phyloP scores from a whole-genome alignment of 2,329 filamentous ascomycete genomes.

The Talaromyces sp. region DNA sequence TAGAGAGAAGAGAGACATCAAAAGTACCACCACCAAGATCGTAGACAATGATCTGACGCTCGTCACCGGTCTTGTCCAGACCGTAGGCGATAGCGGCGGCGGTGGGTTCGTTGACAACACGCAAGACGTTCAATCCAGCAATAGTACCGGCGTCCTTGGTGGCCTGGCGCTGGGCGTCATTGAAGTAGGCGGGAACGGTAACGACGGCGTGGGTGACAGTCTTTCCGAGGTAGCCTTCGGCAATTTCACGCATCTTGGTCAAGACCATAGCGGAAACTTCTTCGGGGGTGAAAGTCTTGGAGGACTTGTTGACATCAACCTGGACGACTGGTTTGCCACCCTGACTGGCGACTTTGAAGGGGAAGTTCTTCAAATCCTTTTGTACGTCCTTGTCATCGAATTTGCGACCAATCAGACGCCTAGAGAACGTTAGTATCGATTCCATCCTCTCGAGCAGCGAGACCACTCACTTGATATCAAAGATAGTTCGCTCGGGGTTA shows the following conservation, averaged over 20 bases:
- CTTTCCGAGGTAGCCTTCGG: constrained; percentile 60
- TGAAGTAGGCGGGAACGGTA: constrained; percentile 96
- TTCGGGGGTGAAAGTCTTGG: constrained; percentile 63
- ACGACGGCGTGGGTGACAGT: constrained; percentile 67
- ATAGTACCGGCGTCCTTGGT: constrained; percentile 94
- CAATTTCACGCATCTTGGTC: constrained; percentile 65
- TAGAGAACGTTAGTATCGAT: constrained; percentile 31
- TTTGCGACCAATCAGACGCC: constrained; percentile 82
- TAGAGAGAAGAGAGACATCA: constrained; percentile 88
- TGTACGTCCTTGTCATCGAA: constrained; percentile 82
- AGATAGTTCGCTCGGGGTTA: constrained; percentile 74
- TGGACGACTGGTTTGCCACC: constrained; percentile 83
- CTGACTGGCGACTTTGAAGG: constrained; percentile 89
- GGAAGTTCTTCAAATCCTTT: constrained; percentile 95
- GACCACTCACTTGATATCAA: constrained; percentile 73
- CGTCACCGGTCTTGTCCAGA: constrained; percentile 77
- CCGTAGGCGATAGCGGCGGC: constrained; percentile 94
- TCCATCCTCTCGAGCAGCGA: background rate
- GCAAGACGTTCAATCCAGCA: constrained; percentile 89
- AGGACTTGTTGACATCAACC: constrained; percentile 56
- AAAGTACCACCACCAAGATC: constrained; percentile 93
- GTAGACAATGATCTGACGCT: constrained; percentile 88
- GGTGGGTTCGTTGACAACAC: constrained; percentile 95
- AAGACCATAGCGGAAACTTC: constrained; percentile 65
- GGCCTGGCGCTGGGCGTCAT: constrained; percentile 94